Evolutionary conservation across 345 rosid genomes (phyloP), one percentile per base, ranked within the genome.

Genomic region (Bruguiera sexangula): DNA sequence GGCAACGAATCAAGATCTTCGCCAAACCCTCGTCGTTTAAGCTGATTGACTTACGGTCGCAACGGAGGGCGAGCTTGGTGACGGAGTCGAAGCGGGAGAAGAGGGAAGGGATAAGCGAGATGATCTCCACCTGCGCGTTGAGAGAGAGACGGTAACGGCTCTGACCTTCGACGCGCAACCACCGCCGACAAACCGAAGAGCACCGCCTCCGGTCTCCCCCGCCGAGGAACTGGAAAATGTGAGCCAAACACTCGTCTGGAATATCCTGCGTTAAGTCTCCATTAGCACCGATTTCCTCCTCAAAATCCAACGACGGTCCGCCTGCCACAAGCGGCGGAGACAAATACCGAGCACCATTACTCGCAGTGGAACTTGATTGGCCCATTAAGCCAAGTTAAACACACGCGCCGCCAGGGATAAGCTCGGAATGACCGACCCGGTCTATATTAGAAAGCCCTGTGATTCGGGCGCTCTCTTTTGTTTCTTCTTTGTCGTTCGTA

Each of bases 171-270:
- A 95, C 93, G 65, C 67, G 75, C 3, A 81, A 68, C 98, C 97
- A 95, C 78, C 96, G 85, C 72, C 80, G 81, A 80, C 89, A 87
- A 39, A 95, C 96, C 18, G 69, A 73, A 6, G 99, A 95, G 73
- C 93, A 92, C 8, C 71, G 70, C 13, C 86, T 88, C 69, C 94
- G 84, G 78, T 92, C 96, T 0, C 81, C 82, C 9, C 87, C 61
- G 52, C 85, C 82, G 3, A 95, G 89, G 66, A 84, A 89, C 63
- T 92, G 99, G 67, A 92, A 95, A 6, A 90, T 73, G 67, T 69
- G 78, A 60, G 94, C 98, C 69, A 95, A 81, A 78, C 93, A 87
- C 75, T 95, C 97, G 55, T 92, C 96, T 29, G 76, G 81, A 29
- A 73, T 64, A 39, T 62, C 63, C 52, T 60, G 66, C 29, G 76